Evolutionary conservation across 1,284 basidiomycete genomes (phyloP), one percentile per base, ranked within the genome.

Genomic region (Cryptococcus maquisensis): DNA sequence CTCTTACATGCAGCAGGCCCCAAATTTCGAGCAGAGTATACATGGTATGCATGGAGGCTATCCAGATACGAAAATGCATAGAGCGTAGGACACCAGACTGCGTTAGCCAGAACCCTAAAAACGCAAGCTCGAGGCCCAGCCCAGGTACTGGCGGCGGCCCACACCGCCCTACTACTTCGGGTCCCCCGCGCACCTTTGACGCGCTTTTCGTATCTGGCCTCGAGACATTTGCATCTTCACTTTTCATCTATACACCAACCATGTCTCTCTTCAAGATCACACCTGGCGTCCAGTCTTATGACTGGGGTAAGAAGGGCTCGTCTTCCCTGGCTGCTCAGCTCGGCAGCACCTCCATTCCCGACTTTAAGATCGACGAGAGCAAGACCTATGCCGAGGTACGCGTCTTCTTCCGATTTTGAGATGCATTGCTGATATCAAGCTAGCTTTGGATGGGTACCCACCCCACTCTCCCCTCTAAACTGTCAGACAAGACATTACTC

Each of bases 371-470:
- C 47, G 81, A 84, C 51, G 79, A 81, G 61, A 66, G 76, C 53
- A 81, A 81, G 66, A 81, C 83, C 3, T 86, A 85, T 61, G 84
- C 85, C 35, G 85, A 86, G 79, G 85, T 85, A 55, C 55, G 81
- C 44, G 44, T 12, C 13, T 26, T 9, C 18, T 32, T 28, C 4
- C 1, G 16, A 20, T 24, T 44, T 44, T 6, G n/a, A 1, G 10
- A 13, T n/a, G n/a, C 32, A 18, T 28, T 40, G 21, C n/a, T 40
- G 32, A 46, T 24, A 18, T 24, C 37, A 42, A 9, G 13, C 42
- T 32, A 95, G 90, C 79, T 96, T 43, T 99, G 96, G 96, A 98
- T 98, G 95, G 96, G 96, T 16, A 98, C 96, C 0, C 96, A 98
- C 69, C 83, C 90, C 1, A 89, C 83, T 23, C 84, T 91, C 10